Evolutionary conservation across 768 basidiomycete species (phyloP).

Genomic region (Trametes elegans): DNA sequence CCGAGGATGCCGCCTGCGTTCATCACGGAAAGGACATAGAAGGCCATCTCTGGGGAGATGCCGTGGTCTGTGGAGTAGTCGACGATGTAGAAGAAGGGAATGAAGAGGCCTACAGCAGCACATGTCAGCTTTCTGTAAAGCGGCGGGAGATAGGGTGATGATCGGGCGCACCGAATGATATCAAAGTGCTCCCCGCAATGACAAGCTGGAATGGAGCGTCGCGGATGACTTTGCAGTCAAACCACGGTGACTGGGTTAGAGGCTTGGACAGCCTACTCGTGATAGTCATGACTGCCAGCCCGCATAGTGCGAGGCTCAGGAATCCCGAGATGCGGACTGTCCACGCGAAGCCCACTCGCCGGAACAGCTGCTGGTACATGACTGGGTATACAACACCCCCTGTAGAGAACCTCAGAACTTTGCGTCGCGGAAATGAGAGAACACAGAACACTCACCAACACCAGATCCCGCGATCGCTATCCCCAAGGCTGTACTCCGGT

Average conservation of each 20-base stretch:
- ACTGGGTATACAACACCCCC: slow-evolving; percentile 74
- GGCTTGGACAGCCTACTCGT: slow-evolving; percentile 29
- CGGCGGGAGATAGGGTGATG: background rate
- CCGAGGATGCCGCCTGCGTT: slow-evolving; percentile 68
- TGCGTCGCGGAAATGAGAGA: background rate
- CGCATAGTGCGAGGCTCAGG: slow-evolving; percentile 46
- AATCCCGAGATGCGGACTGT: slow-evolving; percentile 57
- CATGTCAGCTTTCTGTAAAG: background rate
- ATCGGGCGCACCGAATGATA: slow-evolving; percentile 52
- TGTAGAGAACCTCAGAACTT: background rate
- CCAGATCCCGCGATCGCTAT: slow-evolving; percentile 70
- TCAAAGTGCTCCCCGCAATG: slow-evolving; percentile 51
- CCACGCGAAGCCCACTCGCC: slow-evolving; percentile 58
- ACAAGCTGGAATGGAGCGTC: slow-evolving; percentile 56
- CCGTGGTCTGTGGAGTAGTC: slow-evolving; percentile 48
- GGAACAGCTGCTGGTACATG: slow-evolving; percentile 56
- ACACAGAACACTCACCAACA: slow-evolving; percentile 37
- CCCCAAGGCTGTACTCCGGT: slow-evolving; percentile 69
- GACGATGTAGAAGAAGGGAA: slow-evolving; percentile 69
- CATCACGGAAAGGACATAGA: slow-evolving; percentile 62
- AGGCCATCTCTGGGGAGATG: slow-evolving; percentile 39
- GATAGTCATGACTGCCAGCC: slow-evolving; percentile 47
- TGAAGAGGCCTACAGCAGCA: slow-evolving; percentile 54
- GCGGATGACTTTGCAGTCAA: slow-evolving; percentile 34
- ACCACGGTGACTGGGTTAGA: slow-evolving; percentile 21